Evolutionary conservation across 305 asterid genomes (phyloP), one percentile per base, ranked within the genome.

Genomic region (Fraxinus dipetala): DNA sequence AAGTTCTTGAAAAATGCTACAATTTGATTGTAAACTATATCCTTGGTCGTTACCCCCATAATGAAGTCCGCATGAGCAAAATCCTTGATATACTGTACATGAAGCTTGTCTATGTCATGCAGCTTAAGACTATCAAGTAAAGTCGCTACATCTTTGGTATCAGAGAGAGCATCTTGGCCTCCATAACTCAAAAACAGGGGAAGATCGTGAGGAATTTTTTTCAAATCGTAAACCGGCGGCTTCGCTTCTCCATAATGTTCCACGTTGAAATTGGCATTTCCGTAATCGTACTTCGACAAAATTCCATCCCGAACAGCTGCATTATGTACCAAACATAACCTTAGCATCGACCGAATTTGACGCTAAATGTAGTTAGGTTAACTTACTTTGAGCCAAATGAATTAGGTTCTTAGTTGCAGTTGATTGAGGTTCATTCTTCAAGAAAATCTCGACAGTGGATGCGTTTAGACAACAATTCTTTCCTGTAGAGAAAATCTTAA

Each of bases 301-400:
- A 80, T 81, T 13, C 97, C 94, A 67, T 87, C 87, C 81, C 92
- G 80, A 18, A 86, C 93, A 81, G 94, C 97, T 92, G 65, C 26
- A 56, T n/a, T 56, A 56, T n/a, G 26, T 6, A n/a, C 26, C 26
- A 18, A 54, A 54, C 26, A 54, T n/a, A 3, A 3, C 4, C 65
- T 18, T 54, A 54, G 26, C 26, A 54, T 56, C 4, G 11, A 56
- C 8, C 8, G 0, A 51, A 51, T 51, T 16, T 16, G 22, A 4
- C 18, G 56, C 56, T 45, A 45, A 45, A 45, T 13, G 61, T 16
- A 51, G 22, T 51, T 5, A 5, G 18, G 61, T 9, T 34, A 3
- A 83, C 92, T 89, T 89, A 95, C 99, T 94, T 81, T 95, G 99
- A 81, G 97, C 92, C 91, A 94, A 31, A 79, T 95, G 99, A 70